phyloP scores from a whole-genome alignment of 805 yeast genomes.

The Lachancea meyersii region DNA sequence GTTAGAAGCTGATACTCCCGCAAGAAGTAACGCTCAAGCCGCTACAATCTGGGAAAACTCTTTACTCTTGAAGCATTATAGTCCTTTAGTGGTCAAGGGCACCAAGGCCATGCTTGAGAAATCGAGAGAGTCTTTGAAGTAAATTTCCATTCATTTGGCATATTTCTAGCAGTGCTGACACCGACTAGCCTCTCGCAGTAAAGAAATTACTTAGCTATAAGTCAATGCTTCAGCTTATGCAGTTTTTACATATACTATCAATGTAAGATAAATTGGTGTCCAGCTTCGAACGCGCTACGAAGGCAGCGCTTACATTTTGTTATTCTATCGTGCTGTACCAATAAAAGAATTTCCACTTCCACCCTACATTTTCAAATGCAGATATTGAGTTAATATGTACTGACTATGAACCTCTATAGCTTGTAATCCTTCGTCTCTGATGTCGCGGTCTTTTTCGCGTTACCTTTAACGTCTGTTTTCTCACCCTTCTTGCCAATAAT shows the following conservation, averaged over 20 bases:
- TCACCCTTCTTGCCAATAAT: constrained; percentile 73
- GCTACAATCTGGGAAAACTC: constrained; percentile 89
- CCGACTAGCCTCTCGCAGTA: background rate
- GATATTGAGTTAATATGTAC: background rate
- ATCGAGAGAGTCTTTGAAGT: constrained; percentile 24
- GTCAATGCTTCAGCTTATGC: no score
- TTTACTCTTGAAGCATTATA: constrained; percentile 72
- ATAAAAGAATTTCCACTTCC: no score
- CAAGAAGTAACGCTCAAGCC: constrained; percentile 77
- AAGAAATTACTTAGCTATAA: no score
- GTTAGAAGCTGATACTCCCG: constrained; percentile 58
- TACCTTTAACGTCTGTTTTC: constrained; percentile 66
- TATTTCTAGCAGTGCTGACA: background rate
- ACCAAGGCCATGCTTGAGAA: constrained; percentile 39
- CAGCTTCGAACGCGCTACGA: no score
- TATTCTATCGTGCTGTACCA: no score
- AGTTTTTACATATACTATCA: no score
- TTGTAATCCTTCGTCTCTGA: constrained; percentile 23
- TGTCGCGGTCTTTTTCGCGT: constrained; percentile 41
- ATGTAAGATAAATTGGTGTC: no score
- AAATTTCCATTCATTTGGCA: background rate
- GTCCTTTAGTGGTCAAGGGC: constrained; percentile 74
- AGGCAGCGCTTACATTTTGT: background rate
- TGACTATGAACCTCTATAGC: constrained; percentile 12
- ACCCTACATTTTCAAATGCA: background rate